Percentiles rank a stretch among this genome's conserved stretches.
Conservation (phyloP, 805 yeast species). For the Cyberlindnera americana region DNA sequence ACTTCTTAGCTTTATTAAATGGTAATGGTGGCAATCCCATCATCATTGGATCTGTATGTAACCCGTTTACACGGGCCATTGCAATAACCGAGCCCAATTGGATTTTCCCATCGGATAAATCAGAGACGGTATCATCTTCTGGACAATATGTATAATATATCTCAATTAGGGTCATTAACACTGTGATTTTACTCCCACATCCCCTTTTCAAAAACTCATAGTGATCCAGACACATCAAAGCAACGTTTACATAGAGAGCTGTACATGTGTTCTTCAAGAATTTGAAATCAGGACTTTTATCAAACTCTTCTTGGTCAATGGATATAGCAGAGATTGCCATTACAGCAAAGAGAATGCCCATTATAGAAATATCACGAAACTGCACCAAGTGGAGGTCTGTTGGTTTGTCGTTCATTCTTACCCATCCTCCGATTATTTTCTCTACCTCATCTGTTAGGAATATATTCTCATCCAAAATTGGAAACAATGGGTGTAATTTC, state of each 20-base stretch:
- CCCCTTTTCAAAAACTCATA: constrained; percentile 44
- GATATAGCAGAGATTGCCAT: constrained; percentile 22
- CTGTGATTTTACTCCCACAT: constrained; percentile 43
- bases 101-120: constrained; percentile 44
- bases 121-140: constrained; percentile 53
- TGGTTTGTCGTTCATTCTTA: neutral
- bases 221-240: constrained; percentile 41
- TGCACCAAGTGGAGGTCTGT: constrained; percentile 2
- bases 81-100: constrained; percentile 44
- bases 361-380: constrained; percentile 17
- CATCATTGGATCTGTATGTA: constrained; percentile 50
- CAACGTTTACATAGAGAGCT: constrained; percentile 8
- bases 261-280: constrained; percentile 5
- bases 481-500: constrained; percentile 23
- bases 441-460: constrained; percentile 17
- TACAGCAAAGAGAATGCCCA: constrained; percentile 21
- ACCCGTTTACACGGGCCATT: constrained; percentile 49
- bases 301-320: constrained; percentile 13
- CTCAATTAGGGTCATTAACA: constrained; percentile 45
- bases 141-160: constrained; percentile 47
- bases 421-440: constrained; percentile 11
- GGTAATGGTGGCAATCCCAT: too few relatives aligned
- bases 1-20: too few relatives aligned
- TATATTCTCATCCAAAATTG: constrained; percentile 20
- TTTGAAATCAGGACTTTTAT: constrained; percentile 6